Evolutionary conservation across 306 rosid species (phyloP).

Genomic region (Quercus suber): DNA sequence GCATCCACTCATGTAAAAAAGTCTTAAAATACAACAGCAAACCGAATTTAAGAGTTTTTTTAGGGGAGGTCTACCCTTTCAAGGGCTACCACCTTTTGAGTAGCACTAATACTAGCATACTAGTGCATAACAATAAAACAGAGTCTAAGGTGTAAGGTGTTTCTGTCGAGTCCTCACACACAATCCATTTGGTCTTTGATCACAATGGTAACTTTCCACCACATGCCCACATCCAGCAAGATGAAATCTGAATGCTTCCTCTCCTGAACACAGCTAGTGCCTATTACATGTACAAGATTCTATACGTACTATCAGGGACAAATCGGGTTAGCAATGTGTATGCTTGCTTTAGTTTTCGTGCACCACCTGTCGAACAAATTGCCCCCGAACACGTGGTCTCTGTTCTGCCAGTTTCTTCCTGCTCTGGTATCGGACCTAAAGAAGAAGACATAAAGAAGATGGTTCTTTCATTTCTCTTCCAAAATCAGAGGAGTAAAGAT

Average conservation of each 20-base stretch:
- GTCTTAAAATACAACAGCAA: conserved; percentile 1
- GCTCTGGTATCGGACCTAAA: conserved; percentile 22
- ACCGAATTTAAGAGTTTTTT: neutral
- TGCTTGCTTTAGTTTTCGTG: conserved; percentile 12
- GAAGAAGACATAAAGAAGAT: neutral
- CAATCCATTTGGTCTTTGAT: neutral
- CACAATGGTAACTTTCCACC: neutral
- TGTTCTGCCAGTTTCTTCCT: conserved; percentile 26
- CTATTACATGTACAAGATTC: neutral
- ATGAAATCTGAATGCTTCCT: neutral
- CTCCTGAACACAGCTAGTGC: neutral
- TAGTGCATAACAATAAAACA: no score
- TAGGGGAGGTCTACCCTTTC: neutral
- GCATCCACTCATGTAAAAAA: neutral
- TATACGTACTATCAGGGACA: neutral
- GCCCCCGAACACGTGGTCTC: conserved; percentile 22
- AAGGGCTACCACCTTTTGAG: neutral
- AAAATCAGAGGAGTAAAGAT: neutral
- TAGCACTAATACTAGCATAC: neutral
- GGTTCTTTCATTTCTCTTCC: neutral
- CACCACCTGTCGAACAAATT: neutral
- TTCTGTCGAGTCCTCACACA: neutral
- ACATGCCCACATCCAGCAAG: neutral
- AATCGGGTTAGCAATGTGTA: neutral
- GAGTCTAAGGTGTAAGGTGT: neutral